Conservation (phyloP, 78 protist genomes). For the Corallochytrium limacisporum region DNA sequence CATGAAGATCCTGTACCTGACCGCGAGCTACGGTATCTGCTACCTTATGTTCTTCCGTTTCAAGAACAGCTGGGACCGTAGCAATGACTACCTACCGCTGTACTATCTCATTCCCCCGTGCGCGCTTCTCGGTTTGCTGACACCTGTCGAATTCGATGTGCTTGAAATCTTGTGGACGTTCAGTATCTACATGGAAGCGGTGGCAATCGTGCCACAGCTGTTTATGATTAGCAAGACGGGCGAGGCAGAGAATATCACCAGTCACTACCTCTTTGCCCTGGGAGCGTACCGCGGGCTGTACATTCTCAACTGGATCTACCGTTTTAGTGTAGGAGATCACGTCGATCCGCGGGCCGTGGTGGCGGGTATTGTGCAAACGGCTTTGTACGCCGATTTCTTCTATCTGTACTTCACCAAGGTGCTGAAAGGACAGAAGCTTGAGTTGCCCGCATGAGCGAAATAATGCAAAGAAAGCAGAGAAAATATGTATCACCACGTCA, state of each 20-base stretch:
- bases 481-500: too few relatives aligned
- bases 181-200: constrained; percentile 83
- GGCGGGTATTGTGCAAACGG: constrained; percentile 76
- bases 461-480: background rate
- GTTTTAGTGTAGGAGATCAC: constrained; percentile 56
- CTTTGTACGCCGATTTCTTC: constrained; percentile 83
- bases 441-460: background rate
- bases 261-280: constrained; percentile 64
- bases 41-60: constrained; percentile 48
- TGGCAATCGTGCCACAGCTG: constrained; percentile 94
- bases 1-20: constrained; percentile 73
- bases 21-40: constrained; percentile 35
- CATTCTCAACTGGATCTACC: constrained; percentile 84
- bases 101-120: background rate
- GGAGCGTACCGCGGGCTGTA: constrained; percentile 83
- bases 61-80: constrained; percentile 54
- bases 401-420: constrained; percentile 59
- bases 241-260: constrained; percentile 57
- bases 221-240: constrained; percentile 55
- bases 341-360: constrained; percentile 42
- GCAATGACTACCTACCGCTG: constrained; percentile 49
- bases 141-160: background rate
- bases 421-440: background rate
- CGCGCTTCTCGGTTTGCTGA: background rate
- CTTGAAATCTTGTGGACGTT: constrained; percentile 80